Conservation (phyloP, 2,329 filamentous ascomycete species). For the Tolypocladium cylindrosporum region DNA sequence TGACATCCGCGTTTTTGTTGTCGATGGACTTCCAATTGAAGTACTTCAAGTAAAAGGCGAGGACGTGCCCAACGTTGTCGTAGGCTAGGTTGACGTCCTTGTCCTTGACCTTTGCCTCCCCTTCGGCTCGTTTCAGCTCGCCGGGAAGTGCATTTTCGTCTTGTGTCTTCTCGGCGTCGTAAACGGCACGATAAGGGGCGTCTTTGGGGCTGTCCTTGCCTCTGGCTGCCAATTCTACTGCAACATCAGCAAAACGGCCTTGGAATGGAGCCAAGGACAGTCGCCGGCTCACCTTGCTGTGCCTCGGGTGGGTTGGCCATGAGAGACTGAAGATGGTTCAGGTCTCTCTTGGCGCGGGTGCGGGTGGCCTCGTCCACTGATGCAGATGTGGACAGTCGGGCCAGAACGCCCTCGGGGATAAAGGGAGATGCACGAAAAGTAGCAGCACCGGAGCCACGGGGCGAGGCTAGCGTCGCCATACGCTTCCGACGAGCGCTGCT, state of each 20-base stretch:
- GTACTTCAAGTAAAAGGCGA: slow-evolving; percentile 37
- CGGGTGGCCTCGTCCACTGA: slow-evolving; percentile 28
- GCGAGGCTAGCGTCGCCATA: slow-evolving; percentile 21
- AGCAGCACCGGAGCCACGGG: slow-evolving; percentile 12
- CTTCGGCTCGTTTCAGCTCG: slow-evolving; percentile 30
- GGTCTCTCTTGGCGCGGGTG: slow-evolving; percentile 23
- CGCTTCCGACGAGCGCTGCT: slow-evolving; percentile 21
- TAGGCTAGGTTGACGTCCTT: slow-evolving; percentile 36
- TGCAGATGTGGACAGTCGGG: slow-evolving; percentile 25
- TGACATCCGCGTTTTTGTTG: slow-evolving; percentile 36
- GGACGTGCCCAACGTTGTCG: slow-evolving; percentile 38
- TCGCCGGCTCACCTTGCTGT: slow-evolving; percentile 11
- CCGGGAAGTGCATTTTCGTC: slow-evolving; percentile 31
- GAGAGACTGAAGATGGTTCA: slow-evolving; percentile 26
- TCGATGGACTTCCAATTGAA: slow-evolving; percentile 43
- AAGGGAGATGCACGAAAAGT: slow-evolving; percentile 15
- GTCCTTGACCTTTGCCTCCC: slow-evolving; percentile 28
- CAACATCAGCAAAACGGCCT: slow-evolving; percentile 1
- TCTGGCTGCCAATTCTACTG: slow-evolving; percentile 8
- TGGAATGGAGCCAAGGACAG: slow-evolving; percentile 6
- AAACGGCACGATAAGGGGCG: slow-evolving; percentile 30
- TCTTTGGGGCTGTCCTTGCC: slow-evolving; percentile 8
- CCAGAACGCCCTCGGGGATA: slow-evolving; percentile 28
- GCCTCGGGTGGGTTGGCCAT: slow-evolving; percentile 10
- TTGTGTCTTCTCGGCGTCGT: slow-evolving; percentile 29